A percentile compares a stretch with the other conserved stretches of the same genome.
Evolutionary conservation across 331 rosid species (phyloP).

Genomic region (Malus hybrid): DNA sequence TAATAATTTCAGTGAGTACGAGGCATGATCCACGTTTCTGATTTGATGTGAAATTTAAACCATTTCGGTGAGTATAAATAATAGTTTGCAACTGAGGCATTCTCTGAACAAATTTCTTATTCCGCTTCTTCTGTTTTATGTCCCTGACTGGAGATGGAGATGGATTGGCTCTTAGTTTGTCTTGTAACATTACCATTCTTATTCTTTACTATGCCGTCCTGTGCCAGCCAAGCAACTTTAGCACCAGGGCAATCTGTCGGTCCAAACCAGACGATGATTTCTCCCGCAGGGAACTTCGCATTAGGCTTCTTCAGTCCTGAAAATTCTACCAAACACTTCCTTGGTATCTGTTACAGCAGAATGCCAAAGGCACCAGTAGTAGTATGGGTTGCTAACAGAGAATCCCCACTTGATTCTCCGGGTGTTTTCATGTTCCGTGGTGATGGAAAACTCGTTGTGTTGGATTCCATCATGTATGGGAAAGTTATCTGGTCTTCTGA

Average conservation of each 20-base stretch:
- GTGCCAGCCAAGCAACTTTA: not conserved
- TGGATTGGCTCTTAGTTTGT: too few species aligned
- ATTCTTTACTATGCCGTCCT: too few species aligned
- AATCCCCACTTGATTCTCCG: not conserved
- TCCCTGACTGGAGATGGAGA: slow-evolving; percentile 16
- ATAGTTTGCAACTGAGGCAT: too few species aligned
- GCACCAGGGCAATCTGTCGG: slow-evolving; percentile 2
- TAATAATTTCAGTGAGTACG: too few species aligned
- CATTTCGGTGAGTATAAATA: too few species aligned
- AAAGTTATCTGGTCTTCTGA: not conserved
- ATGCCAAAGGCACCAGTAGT: not conserved
- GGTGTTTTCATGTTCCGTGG: not conserved
- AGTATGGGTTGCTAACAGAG: not conserved
- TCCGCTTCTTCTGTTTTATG: not conserved
- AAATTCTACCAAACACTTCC: slow-evolving; percentile 41
- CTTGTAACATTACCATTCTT: slow-evolving; percentile 30
- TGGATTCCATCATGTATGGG: not conserved
- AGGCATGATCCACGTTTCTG: too few species aligned
- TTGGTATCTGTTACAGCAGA: slow-evolving; percentile 5
- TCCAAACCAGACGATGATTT: slow-evolving; percentile 28
- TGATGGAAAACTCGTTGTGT: not conserved
- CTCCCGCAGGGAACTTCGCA: slow-evolving; percentile 23
- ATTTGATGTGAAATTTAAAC: too few species aligned
- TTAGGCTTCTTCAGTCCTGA: slow-evolving; percentile 56
- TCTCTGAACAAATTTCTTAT: too few species aligned